Evolutionary conservation across 1,284 basidiomycete species (phyloP).

Genomic region (Vanrija humicola): DNA sequence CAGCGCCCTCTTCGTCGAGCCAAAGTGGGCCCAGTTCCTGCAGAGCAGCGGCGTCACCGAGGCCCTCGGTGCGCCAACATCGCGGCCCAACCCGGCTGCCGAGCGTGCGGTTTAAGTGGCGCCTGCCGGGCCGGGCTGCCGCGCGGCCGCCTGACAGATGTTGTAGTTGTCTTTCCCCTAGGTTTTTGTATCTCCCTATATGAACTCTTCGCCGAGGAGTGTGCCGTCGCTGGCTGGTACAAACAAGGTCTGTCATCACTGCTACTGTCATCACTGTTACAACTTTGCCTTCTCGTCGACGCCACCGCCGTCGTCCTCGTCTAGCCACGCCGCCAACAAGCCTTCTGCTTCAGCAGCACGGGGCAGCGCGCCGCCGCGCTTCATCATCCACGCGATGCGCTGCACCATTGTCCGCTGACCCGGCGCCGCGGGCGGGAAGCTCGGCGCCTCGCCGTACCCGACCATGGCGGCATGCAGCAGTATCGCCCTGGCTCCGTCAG

Average conservation of each 20-base stretch:
- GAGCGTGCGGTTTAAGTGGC: too few species aligned
- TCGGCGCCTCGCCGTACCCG: conserved; percentile 60
- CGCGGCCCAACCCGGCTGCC: neutral
- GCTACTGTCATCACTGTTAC: too few species aligned
- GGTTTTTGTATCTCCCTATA: too few species aligned
- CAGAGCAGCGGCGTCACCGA: conserved; percentile 51
- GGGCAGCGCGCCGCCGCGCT: conserved; percentile 54
- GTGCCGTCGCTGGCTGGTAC: too few species aligned
- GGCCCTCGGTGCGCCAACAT: conserved; percentile 38
- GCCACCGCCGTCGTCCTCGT: conserved; percentile 7
- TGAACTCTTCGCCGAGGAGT: too few species aligned
- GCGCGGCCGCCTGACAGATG: too few species aligned
- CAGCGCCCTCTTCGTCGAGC: conserved; percentile 76
- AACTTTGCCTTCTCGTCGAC: neutral
- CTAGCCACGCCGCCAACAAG: conserved; percentile 28
- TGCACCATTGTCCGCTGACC: conserved; percentile 56
- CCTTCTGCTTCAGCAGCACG: conserved; percentile 57
- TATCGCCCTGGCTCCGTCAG: conserved; percentile 56
- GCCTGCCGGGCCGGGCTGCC: too few species aligned
- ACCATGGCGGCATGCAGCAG: conserved; percentile 64
- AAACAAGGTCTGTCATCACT: too few species aligned
- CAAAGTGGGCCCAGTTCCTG: conserved; percentile 71
- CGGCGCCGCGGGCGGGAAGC: conserved; percentile 61
- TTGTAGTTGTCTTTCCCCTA: too few species aligned
- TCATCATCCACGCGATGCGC: conserved; percentile 57